Evolutionary conservation across 2,329 filamentous ascomycete species (phyloP), one percentile per base, ranked within the genome.

Genomic region (Aureobasidium sp.): DNA sequence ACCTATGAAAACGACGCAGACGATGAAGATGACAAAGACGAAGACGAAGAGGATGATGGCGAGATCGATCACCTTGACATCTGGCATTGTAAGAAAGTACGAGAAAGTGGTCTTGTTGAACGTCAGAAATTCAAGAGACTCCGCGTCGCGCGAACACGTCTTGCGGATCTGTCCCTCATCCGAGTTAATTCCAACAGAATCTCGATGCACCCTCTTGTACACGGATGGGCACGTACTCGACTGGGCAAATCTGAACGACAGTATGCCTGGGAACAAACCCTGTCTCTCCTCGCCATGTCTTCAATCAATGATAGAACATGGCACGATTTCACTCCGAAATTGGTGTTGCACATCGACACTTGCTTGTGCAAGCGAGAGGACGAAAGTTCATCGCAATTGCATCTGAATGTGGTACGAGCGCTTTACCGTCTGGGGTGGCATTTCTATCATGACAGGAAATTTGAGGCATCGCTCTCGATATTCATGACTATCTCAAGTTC

Each of bases 151-250:
- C 12, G 20, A 11, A 9, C 14, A n/a, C 55, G 31, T 14, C 61
- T 63, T 17, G 27, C n/a, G 6, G 42, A 47, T 5, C 25, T 59
- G 9, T 55, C 44, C 11, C 42, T 63, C 4, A n/a, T 52, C 20
- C 45, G 39, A 20, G 5, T 49, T 1, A 29, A 15, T 1, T 5
- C 9, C 5, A 20, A n/a, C 7, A 39, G 0, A 3, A 45, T 59
- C 9, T 58, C 53, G 11, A 58, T 63, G 47, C 61, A 63, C 25
- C 61, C 61, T 25, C 44, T 63, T 15, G 45, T 56, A 22, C 61
- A 63, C 15, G 34, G 52, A 9, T 63, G 61, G 61, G 52, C 53
- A 14, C 55, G 29, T 14, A 58, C n/a, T 29, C 25, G 55, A 17
- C 1, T 58, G 17, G 15, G 15, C 36, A 14, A 41, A 29, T 1